Base-by-base conservation (phyloP, 495 filamentous ascomycete species). In the Staphylotrichum tortipilum region DNA sequence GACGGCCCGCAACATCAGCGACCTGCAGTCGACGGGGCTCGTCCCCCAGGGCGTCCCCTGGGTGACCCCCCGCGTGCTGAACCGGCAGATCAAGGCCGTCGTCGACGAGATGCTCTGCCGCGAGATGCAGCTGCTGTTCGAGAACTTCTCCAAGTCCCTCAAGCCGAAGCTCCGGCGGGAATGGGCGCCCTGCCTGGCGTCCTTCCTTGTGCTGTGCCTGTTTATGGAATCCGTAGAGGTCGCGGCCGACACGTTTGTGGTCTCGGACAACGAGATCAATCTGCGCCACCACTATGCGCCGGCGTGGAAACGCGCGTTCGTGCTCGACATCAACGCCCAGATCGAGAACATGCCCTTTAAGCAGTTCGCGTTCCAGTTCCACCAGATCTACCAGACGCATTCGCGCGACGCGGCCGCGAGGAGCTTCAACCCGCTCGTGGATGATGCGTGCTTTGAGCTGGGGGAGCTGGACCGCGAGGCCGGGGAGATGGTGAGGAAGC, bases 191-290 rank as follows among this genome's bases (percentile, higher is more conserved):
- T 76, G 73, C 35, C 68, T 77, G 17, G 74, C 69, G 14, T 67
- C 72, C 2, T 76, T 78, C 41, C 54, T 76, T 19, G 64, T 75
- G 3, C 64, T 78, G 21, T 73, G 71, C 35, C 64, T 77, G 33
- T 77, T 75, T 55, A 76, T 78, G 66, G 75, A 77, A 56, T 58
- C 58, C 21, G 64, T 76, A 35, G 71, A 78, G 61, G 64, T 63
- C 17, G 70, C 73, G 3, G 70, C 73, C 28, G 74, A 77, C 55
- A 66, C 60, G 11, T 75, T 73, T 44, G 67, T 74, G 34, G 62
- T 74, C 28, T 68, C 66, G 44, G 69, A 77, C 55, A 74, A 70
- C 53, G 65, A 72, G 60, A 68, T 70, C 55, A 50, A 59, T n/a
- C 37, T 70, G 43, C 64, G 67, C 28, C 64, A 58, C 39, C 54